Evolutionary conservation across 169 alveolate genomes (phyloP).

Genomic region (Cryptosporidium parvum): DNA sequence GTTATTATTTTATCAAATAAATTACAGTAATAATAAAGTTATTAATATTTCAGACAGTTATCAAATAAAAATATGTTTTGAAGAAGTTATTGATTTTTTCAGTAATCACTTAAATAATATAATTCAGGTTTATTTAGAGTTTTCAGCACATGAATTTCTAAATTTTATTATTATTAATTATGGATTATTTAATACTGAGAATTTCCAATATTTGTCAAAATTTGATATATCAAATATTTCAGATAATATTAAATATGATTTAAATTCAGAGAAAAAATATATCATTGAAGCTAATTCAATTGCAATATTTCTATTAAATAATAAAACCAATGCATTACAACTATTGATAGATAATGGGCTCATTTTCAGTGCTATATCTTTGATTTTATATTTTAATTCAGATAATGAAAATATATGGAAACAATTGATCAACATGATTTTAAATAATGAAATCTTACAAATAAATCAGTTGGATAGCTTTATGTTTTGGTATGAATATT

Average conservation of each 20-base stretch:
- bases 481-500: conserved; percentile 37
- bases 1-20: not conserved
- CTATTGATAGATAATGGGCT: not conserved
- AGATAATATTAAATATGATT: not conserved
- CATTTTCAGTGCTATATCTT: conserved; percentile 39
- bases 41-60: not conserved
- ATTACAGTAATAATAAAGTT: not conserved
- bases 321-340: conserved; percentile 11
- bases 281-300: conserved; percentile 41
- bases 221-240: not conserved
- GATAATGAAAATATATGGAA: conserved; percentile 15
- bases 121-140: conserved; percentile 9
- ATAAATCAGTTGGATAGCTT: not conserved
- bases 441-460: not conserved
- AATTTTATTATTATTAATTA: not conserved
- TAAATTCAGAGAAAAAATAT: not conserved
- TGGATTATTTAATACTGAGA: not conserved
- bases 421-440: not conserved
- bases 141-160: conserved; percentile 5
- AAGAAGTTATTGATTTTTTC: not conserved
- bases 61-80: conserved; percentile 1
- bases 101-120: not conserved
- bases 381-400: conserved; percentile 10
- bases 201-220: not conserved
- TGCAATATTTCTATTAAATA: conserved; percentile 24